phyloP scores from a whole-genome alignment of 108 stramenopile genomes.

The Nitzschia sp. region DNA sequence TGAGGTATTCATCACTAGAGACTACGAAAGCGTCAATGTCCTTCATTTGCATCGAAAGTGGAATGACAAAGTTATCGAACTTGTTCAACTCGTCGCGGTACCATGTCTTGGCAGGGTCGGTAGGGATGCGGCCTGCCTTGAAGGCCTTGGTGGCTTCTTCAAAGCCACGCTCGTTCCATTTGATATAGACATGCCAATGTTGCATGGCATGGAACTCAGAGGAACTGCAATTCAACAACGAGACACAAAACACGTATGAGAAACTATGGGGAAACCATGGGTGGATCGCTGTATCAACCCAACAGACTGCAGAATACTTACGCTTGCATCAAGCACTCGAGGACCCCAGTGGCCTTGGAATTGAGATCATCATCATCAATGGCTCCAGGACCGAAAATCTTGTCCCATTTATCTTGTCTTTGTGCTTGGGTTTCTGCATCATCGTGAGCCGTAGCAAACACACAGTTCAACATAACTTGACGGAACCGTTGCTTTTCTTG shows the following conservation, averaged over 20 bases:
- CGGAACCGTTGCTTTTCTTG: constrained; percentile 36
- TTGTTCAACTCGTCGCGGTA: constrained; percentile 37
- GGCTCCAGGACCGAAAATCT: constrained; percentile 35
- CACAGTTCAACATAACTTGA: constrained; percentile 38
- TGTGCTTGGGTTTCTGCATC: constrained; percentile 26
- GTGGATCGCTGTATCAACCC: no score
- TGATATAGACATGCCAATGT: constrained; percentile 36
- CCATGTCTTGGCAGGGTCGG: constrained; percentile 36
- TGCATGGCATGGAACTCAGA: constrained; percentile 41
- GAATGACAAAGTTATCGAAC: constrained; percentile 44
- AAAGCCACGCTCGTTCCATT: constrained; percentile 48
- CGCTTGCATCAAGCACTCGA: constrained; percentile 25
- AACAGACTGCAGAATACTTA: neutral
- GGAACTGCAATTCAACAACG: neutral
- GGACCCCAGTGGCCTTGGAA: constrained; percentile 18
- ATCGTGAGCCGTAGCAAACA: constrained; percentile 42
- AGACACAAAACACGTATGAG: neutral
- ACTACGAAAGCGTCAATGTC: constrained; percentile 41
- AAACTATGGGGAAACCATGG: neutral
- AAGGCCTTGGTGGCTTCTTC: constrained; percentile 37
- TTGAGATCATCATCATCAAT: constrained; percentile 6
- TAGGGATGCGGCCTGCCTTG: constrained; percentile 27
- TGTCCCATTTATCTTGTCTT: constrained; percentile 36
- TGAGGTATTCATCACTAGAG: constrained; percentile 32
- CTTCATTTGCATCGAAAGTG: constrained; percentile 40